Conservation (phyloP, 441 rosid species). For the Jatropha multifida region DNA sequence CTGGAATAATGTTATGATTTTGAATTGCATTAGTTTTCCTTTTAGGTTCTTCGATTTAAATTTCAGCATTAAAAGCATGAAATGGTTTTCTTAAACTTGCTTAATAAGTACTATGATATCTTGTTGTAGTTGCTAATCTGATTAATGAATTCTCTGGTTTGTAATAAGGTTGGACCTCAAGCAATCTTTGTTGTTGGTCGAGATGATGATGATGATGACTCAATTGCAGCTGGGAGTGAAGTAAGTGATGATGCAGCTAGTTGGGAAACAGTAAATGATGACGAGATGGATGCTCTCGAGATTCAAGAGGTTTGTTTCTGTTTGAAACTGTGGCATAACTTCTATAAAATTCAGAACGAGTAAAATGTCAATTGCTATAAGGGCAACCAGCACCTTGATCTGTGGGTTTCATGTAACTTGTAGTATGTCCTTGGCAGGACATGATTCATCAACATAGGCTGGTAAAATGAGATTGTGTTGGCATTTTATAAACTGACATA, state of each 20-base stretch:
- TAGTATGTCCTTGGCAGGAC: conserved; percentile 2
- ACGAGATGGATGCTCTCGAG: conserved; percentile 62
- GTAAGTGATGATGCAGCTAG: conserved; percentile 87
- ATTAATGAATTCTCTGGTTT: conserved; percentile 26
- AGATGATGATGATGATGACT: conserved; percentile 80
- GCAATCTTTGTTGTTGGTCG: conserved; percentile 95
- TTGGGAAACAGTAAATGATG: conserved; percentile 95
- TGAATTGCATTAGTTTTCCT: not conserved
- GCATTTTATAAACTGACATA: not conserved
- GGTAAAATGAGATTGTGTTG: not conserved
- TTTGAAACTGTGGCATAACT: conserved; percentile 16
- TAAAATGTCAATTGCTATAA: not conserved
- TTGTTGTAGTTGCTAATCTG: conserved; percentile 21
- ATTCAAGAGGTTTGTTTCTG: conserved; percentile 71
- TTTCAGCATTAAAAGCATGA: not conserved
- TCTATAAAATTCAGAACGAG: conserved; percentile 10
- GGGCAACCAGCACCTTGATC: not conserved
- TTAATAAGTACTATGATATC: not conserved
- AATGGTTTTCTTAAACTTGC: not conserved
- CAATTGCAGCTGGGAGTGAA: conserved; percentile 81
- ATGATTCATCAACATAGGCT: not conserved
- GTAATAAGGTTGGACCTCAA: conserved; percentile 93
- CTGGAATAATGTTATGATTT: not conserved
- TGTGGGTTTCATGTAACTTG: not conserved
- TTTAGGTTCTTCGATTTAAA: not conserved